Conservation (phyloP, 1,284 basidiomycete genomes). For the Apiotrichum gracile region DNA sequence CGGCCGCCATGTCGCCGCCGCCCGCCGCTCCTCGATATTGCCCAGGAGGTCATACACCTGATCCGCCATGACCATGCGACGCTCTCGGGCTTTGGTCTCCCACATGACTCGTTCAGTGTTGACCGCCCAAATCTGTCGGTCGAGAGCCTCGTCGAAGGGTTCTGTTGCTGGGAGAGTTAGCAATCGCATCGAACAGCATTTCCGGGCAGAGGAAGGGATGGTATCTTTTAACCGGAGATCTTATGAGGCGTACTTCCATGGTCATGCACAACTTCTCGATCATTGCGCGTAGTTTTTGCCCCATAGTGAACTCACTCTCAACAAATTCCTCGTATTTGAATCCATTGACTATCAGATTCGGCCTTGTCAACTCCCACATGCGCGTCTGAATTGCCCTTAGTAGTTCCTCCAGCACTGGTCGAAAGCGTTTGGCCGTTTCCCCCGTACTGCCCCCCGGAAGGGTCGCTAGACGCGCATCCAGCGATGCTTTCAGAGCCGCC, state of each 20-base stretch:
- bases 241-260: no score
- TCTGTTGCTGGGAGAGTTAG: conserved; percentile 57
- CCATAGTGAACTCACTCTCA: conserved; percentile 38
- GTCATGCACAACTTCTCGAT: not conserved
- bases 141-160: conserved; percentile 71
- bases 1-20: conserved; percentile 45
- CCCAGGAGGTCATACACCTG: conserved; percentile 53
- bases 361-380: conserved; percentile 57
- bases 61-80: conserved; percentile 55
- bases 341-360: conserved; percentile 72
- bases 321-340: conserved; percentile 63
- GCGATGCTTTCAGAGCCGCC: conserved; percentile 16
- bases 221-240: no score
- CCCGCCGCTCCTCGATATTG: conserved; percentile 52
- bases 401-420: conserved; percentile 36
- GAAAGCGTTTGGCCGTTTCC: conserved; percentile 23
- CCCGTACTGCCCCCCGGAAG: conserved; percentile 36
- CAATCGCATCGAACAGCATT: not conserved
- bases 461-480: conserved; percentile 34
- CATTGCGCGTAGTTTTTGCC: not conserved
- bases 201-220: not conserved
- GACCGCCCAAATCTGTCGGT: conserved; percentile 64
- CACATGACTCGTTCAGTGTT: conserved; percentile 61
- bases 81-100: conserved; percentile 61
- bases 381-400: conserved; percentile 24